Base-by-base conservation (phyloP, 306 rosid genomes). In the Alnus rubra region DNA sequence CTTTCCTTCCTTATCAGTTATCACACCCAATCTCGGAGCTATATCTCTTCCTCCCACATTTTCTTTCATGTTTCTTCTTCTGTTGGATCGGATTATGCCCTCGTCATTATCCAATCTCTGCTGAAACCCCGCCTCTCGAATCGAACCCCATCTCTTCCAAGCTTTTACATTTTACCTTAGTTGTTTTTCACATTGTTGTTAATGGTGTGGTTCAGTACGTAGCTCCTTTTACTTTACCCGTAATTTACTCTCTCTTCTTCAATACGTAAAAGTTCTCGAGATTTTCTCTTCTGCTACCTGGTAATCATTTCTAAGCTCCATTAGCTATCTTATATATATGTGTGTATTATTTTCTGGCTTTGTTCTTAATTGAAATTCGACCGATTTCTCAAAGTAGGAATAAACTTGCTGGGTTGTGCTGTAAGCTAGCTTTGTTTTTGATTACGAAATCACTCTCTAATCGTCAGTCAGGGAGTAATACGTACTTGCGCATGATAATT, bases 1-100 rank as follows among this genome's bases (percentile, higher is more conserved):
- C 98, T 97, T 91, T 92, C 93, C 89, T 92, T 89, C 88, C 98
- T 94, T 94, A 94, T 94, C 98, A 87, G 65, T 94, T 94, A 94
- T 94, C 98, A 87, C 69, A 87, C 97, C 5, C 52, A 74, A 56
- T 76, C 55, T 45, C 62, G 74, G 48, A 23, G 79, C 84, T 80
- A 78, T 78, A 79, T 81, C 82, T 82, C 50, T 83, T 50, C 76
- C 82, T 39, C 78, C 58, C 71, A 53, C 81, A 28, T 30, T 28
- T 56, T 74, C 47, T 58, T 30, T 74, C 65, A 37, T 10, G 77
- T 39, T 55, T 73, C 81, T 70, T 79, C 16, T 70, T 79, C 16
- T 48, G 67, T 63, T 75, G 86, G 81, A 75, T 74, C 73, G 35
- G 28, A 23, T 23, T 23, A 23, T 79, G 58, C 83, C 64, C 51